Evolutionary conservation across 2,329 filamentous ascomycete genomes (phyloP).

Genomic region (Metarhizium sp.): DNA sequence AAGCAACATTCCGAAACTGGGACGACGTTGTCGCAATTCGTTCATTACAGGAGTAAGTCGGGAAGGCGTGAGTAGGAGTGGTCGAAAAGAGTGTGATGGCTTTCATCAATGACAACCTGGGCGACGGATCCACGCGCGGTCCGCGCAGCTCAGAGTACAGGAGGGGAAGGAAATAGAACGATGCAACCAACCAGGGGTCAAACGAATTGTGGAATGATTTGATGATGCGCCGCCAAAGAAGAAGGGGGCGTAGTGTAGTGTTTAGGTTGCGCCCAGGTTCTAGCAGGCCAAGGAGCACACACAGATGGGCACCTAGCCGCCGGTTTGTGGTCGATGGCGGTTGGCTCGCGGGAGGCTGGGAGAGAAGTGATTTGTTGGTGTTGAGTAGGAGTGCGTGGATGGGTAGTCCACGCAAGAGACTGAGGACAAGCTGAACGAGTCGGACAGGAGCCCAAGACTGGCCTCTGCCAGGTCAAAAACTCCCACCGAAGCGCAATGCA

Average conservation of each 20-base stretch:
- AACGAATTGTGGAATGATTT: not conserved
- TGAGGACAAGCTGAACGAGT: not conserved
- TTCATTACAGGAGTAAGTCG: constrained; percentile 17
- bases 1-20: constrained; percentile 51
- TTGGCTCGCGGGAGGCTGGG: not conserved
- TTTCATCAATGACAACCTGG: not conserved
- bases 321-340: not conserved
- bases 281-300: not conserved
- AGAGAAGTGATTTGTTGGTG: not conserved
- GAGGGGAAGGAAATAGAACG: not conserved
- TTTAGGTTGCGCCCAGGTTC: not conserved
- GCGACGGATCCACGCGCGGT: not conserved
- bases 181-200: constrained; percentile 1
- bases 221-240: not conserved
- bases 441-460: not conserved
- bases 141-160: not conserved
- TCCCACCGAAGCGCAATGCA: not conserved
- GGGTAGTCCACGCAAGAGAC: not conserved
- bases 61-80: not conserved
- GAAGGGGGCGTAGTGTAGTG: not conserved
- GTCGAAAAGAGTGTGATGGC: not conserved
- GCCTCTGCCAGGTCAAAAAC: not conserved
- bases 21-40: constrained; percentile 21
- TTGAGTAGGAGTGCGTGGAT: not conserved
- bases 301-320: not conserved